Evolutionary conservation across 2,329 filamentous ascomycete genomes (phyloP), one percentile per base, ranked within the genome.

Genomic region (Bipolaris zeicola): DNA sequence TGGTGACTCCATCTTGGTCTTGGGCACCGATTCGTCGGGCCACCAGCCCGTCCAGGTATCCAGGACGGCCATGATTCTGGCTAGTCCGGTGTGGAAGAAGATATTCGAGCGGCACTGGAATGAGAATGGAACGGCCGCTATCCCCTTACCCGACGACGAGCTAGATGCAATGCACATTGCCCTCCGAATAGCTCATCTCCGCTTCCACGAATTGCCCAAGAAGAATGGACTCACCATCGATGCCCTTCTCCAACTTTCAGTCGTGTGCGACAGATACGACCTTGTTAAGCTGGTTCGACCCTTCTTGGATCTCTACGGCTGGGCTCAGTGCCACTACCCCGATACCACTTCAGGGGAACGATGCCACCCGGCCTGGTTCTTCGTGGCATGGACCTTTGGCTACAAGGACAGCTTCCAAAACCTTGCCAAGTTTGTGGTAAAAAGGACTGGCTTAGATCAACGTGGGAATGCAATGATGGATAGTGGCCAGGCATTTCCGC

Each of bases 181-280:
- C 24, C 53, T 52, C 33, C 50, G 50, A 5, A 53, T 57, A 26
- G 50, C 54, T 22, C 54, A 57, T 49, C 48, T 57, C 14, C 54
- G 50, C 50, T 57, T 57, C 8, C 50, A 57, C 16, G 54, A 53
- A 11, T 36, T 57, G 22, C 57, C 44, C 6, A 16, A 51, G 36
- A 52, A 57, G 41, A 54, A 53, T 11, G 53, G 42, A 1, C 57
- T 74, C 3, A 49, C 42, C 1, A 62, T 71, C 2, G 16, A 60
- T 5, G 33, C 55, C 6, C 57, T 76, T 5, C 58, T 67, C 3
- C 50, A 66, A 14, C 53, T 76, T 8, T 65, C 71, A 0, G 58
- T 70, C 10, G 39, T 74, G 20, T 66, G 68, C 45, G 71, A 74
- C 52, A 72, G 73, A 28, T 76, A 76, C 44, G 65, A 65, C 28